phyloP scores from a whole-genome alignment of 2,329 filamentous ascomycete species.

The Chaetothyriales sp. region DNA sequence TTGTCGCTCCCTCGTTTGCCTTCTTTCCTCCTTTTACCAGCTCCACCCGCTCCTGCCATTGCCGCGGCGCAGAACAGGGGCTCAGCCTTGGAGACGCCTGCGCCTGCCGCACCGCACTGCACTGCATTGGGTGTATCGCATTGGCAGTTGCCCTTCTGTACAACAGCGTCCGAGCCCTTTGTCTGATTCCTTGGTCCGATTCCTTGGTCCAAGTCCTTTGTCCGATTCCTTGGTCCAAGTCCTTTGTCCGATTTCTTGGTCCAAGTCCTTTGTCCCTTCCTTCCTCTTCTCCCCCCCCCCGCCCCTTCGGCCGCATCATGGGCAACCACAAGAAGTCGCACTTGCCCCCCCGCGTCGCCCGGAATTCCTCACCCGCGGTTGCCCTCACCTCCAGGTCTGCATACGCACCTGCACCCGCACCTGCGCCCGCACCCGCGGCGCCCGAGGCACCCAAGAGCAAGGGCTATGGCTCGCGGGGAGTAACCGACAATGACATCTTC shows the following conservation, averaged over 20 bases:
- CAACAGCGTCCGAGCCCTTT: neutral
- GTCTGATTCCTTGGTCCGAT: neutral
- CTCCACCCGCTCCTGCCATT: neutral
- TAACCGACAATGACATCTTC: constrained; percentile 85
- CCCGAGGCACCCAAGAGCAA: constrained; percentile 19
- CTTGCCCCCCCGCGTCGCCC: neutral
- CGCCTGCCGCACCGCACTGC: too few relatives aligned
- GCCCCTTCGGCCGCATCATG: neutral
- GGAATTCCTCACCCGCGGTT: too few relatives aligned
- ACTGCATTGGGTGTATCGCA: too few relatives aligned
- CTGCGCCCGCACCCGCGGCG: neutral
- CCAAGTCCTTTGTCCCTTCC: neutral
- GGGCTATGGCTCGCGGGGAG: constrained; percentile 36
- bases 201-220: neutral
- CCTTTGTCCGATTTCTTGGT: neutral
- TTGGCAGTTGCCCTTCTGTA: neutral
- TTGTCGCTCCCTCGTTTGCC: neutral
- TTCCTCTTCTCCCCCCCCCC: too few relatives aligned
- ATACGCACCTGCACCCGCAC: constrained; percentile 2
- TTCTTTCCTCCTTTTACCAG: neutral
- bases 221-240: neutral
- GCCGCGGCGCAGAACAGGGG: neutral
- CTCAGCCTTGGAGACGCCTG: neutral
- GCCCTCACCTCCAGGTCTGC: neutral
- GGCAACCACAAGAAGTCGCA: neutral